Evolutionary conservation across 2,329 filamentous ascomycete genomes (phyloP).

Genomic region (Fusarium illudens): DNA sequence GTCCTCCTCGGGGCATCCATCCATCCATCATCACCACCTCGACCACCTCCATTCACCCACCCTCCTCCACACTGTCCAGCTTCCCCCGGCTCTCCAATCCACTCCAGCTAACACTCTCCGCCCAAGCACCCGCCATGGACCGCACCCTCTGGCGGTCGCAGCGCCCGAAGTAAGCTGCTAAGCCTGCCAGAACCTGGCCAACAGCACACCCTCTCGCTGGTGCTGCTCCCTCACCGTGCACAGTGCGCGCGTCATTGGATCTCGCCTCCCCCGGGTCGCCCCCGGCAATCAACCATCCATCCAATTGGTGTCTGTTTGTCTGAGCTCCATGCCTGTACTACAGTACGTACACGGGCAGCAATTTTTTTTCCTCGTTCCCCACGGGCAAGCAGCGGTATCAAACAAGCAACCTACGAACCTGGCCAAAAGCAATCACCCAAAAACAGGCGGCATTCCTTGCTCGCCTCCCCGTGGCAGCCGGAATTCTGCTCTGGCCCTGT

Average conservation of each 20-base stretch:
- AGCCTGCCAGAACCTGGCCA: conserved; percentile 15
- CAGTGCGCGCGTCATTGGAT: conserved; percentile 36
- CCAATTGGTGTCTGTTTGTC: conserved; percentile 33
- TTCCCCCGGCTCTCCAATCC: conserved; percentile 27
- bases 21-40: conserved; percentile 33
- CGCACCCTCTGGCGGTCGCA: conserved; percentile 28
- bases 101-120: conserved; percentile 21
- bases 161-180: conserved; percentile 21
- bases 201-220: conserved; percentile 16
- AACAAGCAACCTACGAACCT: conserved; percentile 26
- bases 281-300: conserved; percentile 31
- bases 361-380: conserved; percentile 16
- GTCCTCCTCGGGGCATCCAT: conserved; percentile 16
- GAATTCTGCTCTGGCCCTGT: background rate
- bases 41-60: conserved; percentile 34
- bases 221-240: conserved; percentile 16
- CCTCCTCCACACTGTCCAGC: conserved; percentile 24
- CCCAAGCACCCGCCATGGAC: conserved; percentile 13
- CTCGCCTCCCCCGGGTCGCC: conserved; percentile 34
- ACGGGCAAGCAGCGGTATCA: conserved; percentile 4
- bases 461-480: background rate
- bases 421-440: conserved; percentile 4
- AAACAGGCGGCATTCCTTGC: conserved; percentile 4
- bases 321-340: conserved; percentile 1
- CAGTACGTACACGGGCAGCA: conserved; percentile 19